Conservation (phyloP, 129 eudicot genomes). For the Tagetes patula region DNA sequence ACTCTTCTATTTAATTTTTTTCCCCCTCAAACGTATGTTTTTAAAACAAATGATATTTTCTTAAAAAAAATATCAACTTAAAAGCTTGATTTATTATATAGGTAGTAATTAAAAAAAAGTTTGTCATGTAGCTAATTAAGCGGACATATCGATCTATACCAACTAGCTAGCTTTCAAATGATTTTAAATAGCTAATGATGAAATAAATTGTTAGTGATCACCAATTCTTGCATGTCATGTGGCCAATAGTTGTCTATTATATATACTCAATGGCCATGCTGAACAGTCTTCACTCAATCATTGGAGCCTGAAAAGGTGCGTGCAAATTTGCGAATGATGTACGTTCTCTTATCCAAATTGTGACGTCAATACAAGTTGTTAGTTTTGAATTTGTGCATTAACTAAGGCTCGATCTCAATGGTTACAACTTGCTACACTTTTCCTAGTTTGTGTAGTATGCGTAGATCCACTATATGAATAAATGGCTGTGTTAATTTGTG, state of each 20-base stretch:
- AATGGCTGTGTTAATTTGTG: background rate
- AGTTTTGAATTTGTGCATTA: background rate
- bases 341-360: constrained; percentile 9
- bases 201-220: background rate
- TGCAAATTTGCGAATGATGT: background rate
- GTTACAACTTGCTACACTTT: constrained; percentile 10
- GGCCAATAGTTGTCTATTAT: background rate
- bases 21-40: no score
- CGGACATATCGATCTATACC: no score
- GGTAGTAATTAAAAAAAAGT: no score
- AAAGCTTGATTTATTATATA: no score
- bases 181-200: background rate
- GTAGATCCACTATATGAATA: constrained; percentile 13
- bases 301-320: background rate
- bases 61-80: no score
- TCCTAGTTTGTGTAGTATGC: constrained; percentile 4
- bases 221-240: background rate
- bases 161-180: background rate
- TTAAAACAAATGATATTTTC: no score
- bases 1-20: no score
- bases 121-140: no score
- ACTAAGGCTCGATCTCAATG: background rate
- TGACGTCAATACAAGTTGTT: constrained; percentile 1
- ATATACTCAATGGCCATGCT: background rate
- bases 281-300: background rate